Base-by-base conservation (phyloP, 176 grass and related monocot species). In the Elaeis guineensis region DNA sequence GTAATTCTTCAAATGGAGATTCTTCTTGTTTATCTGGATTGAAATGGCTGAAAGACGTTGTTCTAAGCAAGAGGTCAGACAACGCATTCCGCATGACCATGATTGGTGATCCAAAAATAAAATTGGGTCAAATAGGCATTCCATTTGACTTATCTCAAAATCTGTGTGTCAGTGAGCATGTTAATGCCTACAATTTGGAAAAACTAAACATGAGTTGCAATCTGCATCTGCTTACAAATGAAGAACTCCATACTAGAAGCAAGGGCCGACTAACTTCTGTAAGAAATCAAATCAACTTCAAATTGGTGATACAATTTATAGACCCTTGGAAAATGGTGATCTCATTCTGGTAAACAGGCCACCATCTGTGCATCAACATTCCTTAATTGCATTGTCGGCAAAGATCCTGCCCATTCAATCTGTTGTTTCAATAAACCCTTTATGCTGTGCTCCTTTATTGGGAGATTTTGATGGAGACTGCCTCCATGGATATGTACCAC, bases 401-500 rank as follows among this genome's bases (percentile, higher is more conserved):
- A 85, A 79, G 55, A 69, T 90, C 68, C 62, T 97, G 20, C 78
- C 83, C 52, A 69, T 73, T 55, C 74, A 79, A 7, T 75, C 63
- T 66, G 87, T 77, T 1, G 65, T 82, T 30, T 85, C 86, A 26
- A 97, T 97, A 58, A 97, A 90, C 30, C 92, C 92, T 6, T 28
- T 90, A 35, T 90, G 88, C n/a, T 97, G 92, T 74, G 25, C 65
- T 17, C 92, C 92, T 59, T 71, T 97, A 50, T 32, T 78, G 60
- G 92, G 92, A 52, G 92, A 97, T 76, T 97, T 97, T 54, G 92
- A 97, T 76, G 92, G 92, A 30, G 92, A 96, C 20, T 90, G 91
- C 79, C 72, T 96, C 48, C 91, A 96, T 75, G 91, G 91, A 30
- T 96, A 90, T 79, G 59, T 96, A n/a, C 86, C 91, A 21, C 86